Conservation (phyloP, 2,329 filamentous ascomycete genomes). For the Paramyrothecium roridum region DNA sequence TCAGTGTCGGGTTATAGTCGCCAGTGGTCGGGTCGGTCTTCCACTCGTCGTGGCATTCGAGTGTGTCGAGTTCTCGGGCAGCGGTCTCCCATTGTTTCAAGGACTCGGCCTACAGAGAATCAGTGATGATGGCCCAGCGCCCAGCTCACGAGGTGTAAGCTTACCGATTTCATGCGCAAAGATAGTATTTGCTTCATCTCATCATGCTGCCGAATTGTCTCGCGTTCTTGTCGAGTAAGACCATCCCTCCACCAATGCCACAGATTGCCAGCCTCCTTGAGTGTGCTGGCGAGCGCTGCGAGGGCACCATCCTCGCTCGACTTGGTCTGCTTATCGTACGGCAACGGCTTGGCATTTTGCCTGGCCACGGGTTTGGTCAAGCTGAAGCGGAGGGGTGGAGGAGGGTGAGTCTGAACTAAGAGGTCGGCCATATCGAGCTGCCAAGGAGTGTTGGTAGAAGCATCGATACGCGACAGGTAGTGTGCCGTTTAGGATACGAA, state of each 20-base stretch:
- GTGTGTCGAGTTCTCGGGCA: slow-evolving; percentile 71
- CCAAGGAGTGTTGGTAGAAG: neutral
- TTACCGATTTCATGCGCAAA: slow-evolving; percentile 62
- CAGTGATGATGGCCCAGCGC: too few relatives aligned
- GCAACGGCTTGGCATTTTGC: slow-evolving; percentile 3
- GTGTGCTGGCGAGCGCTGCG: slow-evolving; percentile 23
- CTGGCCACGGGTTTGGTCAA: neutral
- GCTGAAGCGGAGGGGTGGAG: neutral
- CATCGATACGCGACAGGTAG: neutral
- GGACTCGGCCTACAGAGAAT: slow-evolving; percentile 55
- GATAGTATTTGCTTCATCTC: slow-evolving; percentile 62
- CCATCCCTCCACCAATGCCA: slow-evolving; percentile 50
- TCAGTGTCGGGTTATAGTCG: slow-evolving; percentile 69
- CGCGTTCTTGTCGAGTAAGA: slow-evolving; percentile 47
- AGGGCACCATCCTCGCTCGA: slow-evolving; percentile 10
- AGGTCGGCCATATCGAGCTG: slow-evolving; percentile 1
- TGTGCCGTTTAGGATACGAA: neutral
- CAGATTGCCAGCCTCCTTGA: slow-evolving; percentile 36
- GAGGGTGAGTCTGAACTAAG: neutral
- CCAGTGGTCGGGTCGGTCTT: slow-evolving; percentile 61
- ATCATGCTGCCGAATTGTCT: slow-evolving; percentile 43
- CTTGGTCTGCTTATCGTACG: slow-evolving; percentile 2
- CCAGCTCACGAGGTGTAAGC: slow-evolving; percentile 19
- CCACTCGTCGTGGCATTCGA: slow-evolving; percentile 82
- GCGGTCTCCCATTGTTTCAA: slow-evolving; percentile 72